Conservation (phyloP, 2,329 filamentous ascomycete genomes). For the Alternaria alternata region DNA sequence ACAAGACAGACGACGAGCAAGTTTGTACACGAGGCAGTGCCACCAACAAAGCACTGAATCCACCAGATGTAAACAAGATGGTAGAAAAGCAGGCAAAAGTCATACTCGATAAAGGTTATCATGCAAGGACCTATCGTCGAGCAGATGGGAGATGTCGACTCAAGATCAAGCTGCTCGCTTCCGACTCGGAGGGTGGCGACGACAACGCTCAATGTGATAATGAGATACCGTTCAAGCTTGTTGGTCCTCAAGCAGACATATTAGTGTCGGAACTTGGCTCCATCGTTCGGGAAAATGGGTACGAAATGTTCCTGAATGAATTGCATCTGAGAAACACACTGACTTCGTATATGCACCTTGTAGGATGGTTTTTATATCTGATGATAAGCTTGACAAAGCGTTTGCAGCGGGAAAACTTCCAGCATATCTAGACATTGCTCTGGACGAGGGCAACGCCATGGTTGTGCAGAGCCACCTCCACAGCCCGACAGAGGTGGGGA, state of each 20-base stretch:
- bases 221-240: background rate
- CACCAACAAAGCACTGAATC: background rate
- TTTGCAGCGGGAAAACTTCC: constrained; percentile 8
- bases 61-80: background rate
- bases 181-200: background rate
- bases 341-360: too few species aligned
- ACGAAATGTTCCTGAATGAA: too few species aligned
- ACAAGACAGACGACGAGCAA: background rate
- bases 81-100: background rate
- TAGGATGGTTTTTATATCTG: background rate
- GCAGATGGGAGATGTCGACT: constrained; percentile 6
- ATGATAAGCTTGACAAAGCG: constrained; percentile 3
- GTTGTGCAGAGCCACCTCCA: background rate
- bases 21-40: background rate
- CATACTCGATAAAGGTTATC: background rate
- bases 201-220: background rate
- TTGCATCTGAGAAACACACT: too few species aligned
- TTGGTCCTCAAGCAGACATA: background rate
- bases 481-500: background rate
- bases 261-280: constrained; percentile 1
- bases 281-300: background rate
- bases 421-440: constrained; percentile 3
- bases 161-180: background rate
- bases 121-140: constrained; percentile 2
- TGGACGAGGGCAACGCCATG: background rate